Evolutionary conservation across 2,329 filamentous ascomycete species (phyloP), one percentile per base, ranked within the genome.

Genomic region (Hypoxylon sp.): DNA sequence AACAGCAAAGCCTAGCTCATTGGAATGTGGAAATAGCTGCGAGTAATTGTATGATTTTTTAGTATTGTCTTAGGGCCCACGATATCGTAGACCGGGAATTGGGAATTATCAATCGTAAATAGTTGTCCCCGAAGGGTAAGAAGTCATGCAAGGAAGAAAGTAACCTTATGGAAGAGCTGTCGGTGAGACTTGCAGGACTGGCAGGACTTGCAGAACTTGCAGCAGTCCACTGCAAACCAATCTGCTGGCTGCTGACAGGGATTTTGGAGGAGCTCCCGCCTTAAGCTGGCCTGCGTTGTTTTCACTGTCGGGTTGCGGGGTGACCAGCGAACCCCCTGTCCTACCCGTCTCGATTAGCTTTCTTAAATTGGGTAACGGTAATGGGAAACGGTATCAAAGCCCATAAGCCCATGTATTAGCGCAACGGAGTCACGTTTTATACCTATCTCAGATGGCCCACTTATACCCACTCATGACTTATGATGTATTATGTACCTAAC

Each of bases 251-350:
- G 39, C 47, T 59, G 41, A 48, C 67, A 67, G 64, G 61, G 58
- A 48, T 63, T 56, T 32, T 37, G 34, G 20, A 20, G 41, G 61
- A 59, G 66, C 52, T 59, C 57, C 62, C 62, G 20, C 54, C 62
- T 56, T 64, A 47, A 64, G 66, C 64, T 66, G 55, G 26, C 46
- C 20, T 59, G 54, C 30, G 56, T 67, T 68, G 67, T 70, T 70
- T 70, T 70, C 55, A 67, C 61, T 49, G 64, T 57, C 66, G 57
- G 66, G 68, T 70, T 69, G 68, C 68, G 68, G 68, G 68, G 68
- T 70, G 64, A 70, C 68, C 66, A 61, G 67, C 41, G 52, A 6
- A 6, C 52, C 44, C 49, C 49, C 55, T 57, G 54, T 46, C 46
- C n/a, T n/a, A 22, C 39, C 19, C n/a, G n/a, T n/a, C n/a, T n/a